Conservation (phyloP, 2,329 filamentous ascomycete species). For the Cordyceps cicadae region DNA sequence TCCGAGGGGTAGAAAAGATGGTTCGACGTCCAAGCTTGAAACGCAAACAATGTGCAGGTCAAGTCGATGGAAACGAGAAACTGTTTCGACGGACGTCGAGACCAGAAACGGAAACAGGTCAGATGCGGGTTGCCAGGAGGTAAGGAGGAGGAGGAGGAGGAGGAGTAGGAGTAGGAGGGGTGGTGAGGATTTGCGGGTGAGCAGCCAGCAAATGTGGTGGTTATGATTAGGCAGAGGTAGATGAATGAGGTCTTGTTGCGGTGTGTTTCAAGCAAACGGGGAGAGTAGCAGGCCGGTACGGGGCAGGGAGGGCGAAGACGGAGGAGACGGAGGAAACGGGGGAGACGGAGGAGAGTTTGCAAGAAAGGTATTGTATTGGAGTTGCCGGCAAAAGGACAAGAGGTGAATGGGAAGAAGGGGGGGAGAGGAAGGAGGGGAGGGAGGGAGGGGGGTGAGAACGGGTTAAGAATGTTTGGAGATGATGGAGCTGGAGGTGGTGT, state of each 20-base stretch:
- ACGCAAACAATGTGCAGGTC: not conserved
- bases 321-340: no score
- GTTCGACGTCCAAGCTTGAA: not conserved
- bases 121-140: not conserved
- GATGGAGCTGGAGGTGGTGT: not conserved
- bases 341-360: no score
- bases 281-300: not conserved
- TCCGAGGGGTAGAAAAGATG: not conserved
- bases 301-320: no score
- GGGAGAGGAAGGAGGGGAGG: not conserved
- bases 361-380: no score
- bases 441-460: not conserved
- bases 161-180: no score
- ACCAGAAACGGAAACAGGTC: not conserved
- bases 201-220: not conserved
- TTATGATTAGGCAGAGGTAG: no score
- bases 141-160: no score
- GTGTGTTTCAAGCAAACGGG: not conserved
- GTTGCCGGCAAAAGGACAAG: not conserved
- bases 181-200: no score
- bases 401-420: not conserved
- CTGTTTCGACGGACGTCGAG: not conserved
- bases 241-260: not conserved
- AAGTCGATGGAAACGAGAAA: not conserved
- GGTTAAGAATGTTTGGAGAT: slow-evolving; percentile 2